Percentiles rank a stretch among this genome's conserved stretches.
phyloP scores from a whole-genome alignment of 2,329 filamentous ascomycete species.

The Nemania abortiva region DNA sequence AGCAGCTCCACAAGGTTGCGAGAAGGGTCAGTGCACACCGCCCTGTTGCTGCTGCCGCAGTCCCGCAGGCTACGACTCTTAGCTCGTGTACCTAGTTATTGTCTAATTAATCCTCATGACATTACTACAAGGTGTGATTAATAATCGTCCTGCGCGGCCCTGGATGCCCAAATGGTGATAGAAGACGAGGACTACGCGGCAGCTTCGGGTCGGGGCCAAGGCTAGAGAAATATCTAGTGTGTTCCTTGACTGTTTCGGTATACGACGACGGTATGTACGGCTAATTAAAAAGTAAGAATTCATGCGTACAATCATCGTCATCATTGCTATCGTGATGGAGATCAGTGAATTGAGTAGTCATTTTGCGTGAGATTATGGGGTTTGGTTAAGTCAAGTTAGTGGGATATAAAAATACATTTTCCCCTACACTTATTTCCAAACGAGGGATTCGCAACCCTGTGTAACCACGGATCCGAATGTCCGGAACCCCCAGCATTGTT shows the following conservation, averaged over 20 bases:
- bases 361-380: neutral
- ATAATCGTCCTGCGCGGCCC: neutral
- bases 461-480: constrained; percentile 15
- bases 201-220: constrained; percentile 1
- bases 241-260: neutral
- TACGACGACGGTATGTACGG: neutral
- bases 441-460: constrained; percentile 23
- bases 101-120: neutral
- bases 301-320: neutral
- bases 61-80: neutral
- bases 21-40: neutral
- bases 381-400: too few relatives aligned
- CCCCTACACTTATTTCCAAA: constrained; percentile 8
- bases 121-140: neutral
- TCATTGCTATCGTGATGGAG: neutral
- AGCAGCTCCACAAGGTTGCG: neutral
- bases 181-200: neutral
- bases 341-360: neutral
- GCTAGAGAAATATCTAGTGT: neutral
- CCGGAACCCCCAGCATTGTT: constrained; percentile 11
- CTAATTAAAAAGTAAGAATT: too few relatives aligned
- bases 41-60: too few relatives aligned
- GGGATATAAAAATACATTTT: constrained; percentile 6
- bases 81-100: neutral
- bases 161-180: neutral